phyloP scores from a whole-genome alignment of 768 basidiomycete genomes.

The Termitomyces heimii region DNA sequence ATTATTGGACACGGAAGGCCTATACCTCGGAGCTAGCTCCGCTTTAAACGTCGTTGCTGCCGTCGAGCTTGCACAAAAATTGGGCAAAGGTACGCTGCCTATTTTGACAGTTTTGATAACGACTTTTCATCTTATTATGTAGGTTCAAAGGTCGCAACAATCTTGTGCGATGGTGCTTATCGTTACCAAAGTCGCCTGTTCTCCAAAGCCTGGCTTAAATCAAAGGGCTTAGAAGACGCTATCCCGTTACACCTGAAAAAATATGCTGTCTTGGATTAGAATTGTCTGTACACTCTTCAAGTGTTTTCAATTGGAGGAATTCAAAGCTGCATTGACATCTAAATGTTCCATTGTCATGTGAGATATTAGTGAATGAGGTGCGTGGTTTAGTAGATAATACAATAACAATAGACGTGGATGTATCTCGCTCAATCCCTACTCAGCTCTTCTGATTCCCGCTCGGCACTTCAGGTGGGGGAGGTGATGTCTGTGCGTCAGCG shows the following conservation, averaged over 20 bases:
- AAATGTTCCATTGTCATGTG: conserved; percentile 2
- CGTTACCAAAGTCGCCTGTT: conserved; percentile 96
- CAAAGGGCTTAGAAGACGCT: conserved; percentile 68
- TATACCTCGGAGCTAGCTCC: conserved; percentile 92
- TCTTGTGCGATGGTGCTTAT: conserved; percentile 94
- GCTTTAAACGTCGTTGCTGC: conserved; percentile 96
- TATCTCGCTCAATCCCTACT: background rate
- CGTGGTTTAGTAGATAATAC: conserved; percentile 11
- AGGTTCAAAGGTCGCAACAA: conserved; percentile 84
- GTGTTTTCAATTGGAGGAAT: background rate
- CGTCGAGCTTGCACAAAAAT: conserved; percentile 74
- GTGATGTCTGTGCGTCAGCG: conserved; percentile 10
- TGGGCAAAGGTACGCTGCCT: conserved; percentile 64
- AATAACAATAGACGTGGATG: conserved; percentile 5
- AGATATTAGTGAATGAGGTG: conserved; percentile 11
- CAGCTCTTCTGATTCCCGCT: conserved; percentile 10
- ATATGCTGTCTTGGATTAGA: conserved; percentile 79
- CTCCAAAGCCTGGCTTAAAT: conserved; percentile 85
- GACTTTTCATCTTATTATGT: background rate
- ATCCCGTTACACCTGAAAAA: conserved; percentile 85
- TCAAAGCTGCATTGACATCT: background rate
- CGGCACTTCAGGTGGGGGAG: conserved; percentile 15
- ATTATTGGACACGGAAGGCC: conserved; percentile 83
- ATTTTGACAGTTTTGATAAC: background rate
- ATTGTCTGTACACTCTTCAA: background rate